Base-by-base conservation (phyloP, 177 flowering plant species). In the Vitis hybrid region DNA sequence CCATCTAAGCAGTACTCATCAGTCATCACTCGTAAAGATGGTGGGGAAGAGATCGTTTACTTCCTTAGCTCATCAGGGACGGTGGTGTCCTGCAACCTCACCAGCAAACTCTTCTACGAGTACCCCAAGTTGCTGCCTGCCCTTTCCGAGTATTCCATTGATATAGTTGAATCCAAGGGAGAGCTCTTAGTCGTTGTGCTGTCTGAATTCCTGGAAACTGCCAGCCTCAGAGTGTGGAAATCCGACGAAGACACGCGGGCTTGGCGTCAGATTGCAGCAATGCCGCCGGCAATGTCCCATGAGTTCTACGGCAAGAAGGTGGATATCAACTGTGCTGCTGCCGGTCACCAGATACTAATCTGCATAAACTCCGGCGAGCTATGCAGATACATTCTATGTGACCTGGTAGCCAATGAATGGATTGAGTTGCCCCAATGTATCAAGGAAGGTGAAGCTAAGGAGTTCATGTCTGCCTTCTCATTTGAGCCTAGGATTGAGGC, bases 401-500 rank as follows among this genome's bases (percentile, higher is more conserved):
- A 88, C 79, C 59, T 87, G 74, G 84, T 16, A 45, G 59, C 61
- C 0, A 80, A 83, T 56, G 71, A 80, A 61, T 90, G 95, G 95
- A 67, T 62, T 64, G 90, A 90, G 66, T 71, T 90, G 78, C 89
- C 87, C 16, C 72, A 73, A 45, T 85, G 83, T 66, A 65, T 14
- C 34, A 67, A 71, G 61, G 58, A 80, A 73, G 90, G 85, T 14
- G 80, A 79, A 63, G 80, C 71, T 5, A 70, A 72, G 50, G 88
- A 85, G 62, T 90, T 88, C 80, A 77, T 81, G 80, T 85, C 90
- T 69, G 90, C 88, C 15, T 83, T 85, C 67, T 74, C 88, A 3
- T 85, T 90, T 64, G 88, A 90, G 79, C 95, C 95, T 19, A 82
- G 95, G 77, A 81, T 90, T 71, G 95, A 90, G 61, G 92, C 89